Conservation (phyloP, 495 filamentous ascomycete genomes). For the Xanthoparmelia taractica region DNA sequence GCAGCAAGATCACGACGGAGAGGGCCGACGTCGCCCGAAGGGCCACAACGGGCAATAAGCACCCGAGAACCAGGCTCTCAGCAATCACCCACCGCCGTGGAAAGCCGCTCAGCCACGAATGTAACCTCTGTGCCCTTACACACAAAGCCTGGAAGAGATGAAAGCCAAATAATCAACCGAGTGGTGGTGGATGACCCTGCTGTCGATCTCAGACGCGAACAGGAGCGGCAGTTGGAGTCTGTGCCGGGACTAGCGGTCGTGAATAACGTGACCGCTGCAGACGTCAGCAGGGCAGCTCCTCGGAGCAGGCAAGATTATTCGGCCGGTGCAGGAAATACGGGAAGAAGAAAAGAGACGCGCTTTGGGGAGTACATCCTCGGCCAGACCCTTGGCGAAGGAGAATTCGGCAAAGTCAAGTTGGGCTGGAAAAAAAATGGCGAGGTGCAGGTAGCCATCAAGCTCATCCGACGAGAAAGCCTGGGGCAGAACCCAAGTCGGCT, state of each 20-base stretch:
- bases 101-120: constrained; percentile 39
- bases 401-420: constrained; percentile 98
- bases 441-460: constrained; percentile 94
- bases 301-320: constrained; percentile 75
- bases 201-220: constrained; percentile 69
- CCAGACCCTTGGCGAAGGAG: constrained; percentile 94
- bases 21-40: constrained; percentile 37
- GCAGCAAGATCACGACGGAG: constrained; percentile 45
- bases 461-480: constrained; percentile 84
- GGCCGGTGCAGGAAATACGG: constrained; percentile 32
- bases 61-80: constrained; percentile 43
- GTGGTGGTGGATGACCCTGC: constrained; percentile 71
- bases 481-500: constrained; percentile 79
- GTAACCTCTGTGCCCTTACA: constrained; percentile 40
- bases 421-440: constrained; percentile 97
- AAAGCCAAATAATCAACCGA: constrained; percentile 67
- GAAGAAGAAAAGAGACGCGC: constrained; percentile 65
- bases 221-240: constrained; percentile 59
- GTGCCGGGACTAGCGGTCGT: constrained; percentile 51
- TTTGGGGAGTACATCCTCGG: constrained; percentile 95
- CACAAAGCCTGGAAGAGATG: constrained; percentile 36
- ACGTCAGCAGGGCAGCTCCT: constrained; percentile 51
- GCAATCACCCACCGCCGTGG: constrained; percentile 27
- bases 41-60: constrained; percentile 40
- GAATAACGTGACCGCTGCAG: constrained; percentile 49